Conservation (phyloP, 108 stramenopile species). For the Nannochloropsis granulata region DNA sequence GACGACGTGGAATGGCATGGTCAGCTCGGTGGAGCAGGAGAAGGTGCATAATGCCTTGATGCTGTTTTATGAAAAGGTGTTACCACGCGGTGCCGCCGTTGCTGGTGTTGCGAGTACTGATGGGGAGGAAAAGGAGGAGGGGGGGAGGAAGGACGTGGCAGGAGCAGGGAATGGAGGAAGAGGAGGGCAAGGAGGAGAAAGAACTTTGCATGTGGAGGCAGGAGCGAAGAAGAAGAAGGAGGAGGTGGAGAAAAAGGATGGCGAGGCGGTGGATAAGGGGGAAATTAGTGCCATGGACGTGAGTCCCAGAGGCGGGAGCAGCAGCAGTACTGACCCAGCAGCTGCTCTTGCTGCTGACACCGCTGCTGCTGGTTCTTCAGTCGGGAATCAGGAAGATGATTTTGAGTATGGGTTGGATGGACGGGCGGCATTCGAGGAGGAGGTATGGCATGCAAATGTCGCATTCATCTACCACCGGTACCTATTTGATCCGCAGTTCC, state of each 20-base stretch:
- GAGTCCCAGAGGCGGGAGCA: neutral
- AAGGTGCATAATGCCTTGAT: conserved; percentile 88
- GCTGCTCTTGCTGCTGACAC: conserved; percentile 8
- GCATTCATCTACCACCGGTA: conserved; percentile 69
- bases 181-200: neutral
- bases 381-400: conserved; percentile 1
- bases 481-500: conserved; percentile 74
- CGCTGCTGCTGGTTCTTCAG: neutral
- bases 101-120: neutral
- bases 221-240: neutral
- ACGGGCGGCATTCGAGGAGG: conserved; percentile 56
- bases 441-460: conserved; percentile 62
- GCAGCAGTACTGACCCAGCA: no score
- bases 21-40: conserved; percentile 75
- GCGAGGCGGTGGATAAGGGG: neutral
- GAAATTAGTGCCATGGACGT: neutral
- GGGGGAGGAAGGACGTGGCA: conserved; percentile 14
- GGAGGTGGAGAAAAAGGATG: neutral
- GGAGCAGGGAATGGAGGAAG: neutral
- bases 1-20: conserved; percentile 52
- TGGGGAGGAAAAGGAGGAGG: neutral
- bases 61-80: conserved; percentile 92
- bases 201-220: neutral
- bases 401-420: conserved; percentile 19
- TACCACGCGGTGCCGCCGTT: conserved; percentile 30